Conservation (phyloP, 108 stramenopile genomes). For the Cyclotella distinguenda region DNA sequence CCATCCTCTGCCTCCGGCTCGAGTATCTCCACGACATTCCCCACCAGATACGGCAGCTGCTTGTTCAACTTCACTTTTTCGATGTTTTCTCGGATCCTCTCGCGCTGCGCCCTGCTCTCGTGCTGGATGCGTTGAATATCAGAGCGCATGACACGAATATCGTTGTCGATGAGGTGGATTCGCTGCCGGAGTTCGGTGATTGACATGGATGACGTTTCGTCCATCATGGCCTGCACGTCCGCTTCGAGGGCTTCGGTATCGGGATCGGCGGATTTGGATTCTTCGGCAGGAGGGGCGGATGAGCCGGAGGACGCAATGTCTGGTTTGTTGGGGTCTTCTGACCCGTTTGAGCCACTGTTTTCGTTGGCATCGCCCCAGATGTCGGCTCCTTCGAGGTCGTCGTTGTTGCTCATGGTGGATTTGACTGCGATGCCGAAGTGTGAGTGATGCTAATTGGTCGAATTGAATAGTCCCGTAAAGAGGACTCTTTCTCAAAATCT, state of each 20-base stretch:
- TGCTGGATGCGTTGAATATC: constrained; percentile 95
- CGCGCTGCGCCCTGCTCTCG: constrained; percentile 86
- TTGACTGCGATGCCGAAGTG: no score
- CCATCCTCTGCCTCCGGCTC: constrained; percentile 95
- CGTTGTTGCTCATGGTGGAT: constrained; percentile 33
- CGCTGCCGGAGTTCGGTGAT: constrained; percentile 93
- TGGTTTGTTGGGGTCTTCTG: constrained; percentile 21
- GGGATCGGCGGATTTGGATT: constrained; percentile 48
- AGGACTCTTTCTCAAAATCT: no score
- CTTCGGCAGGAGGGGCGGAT: constrained; percentile 29
- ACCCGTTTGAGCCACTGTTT: constrained; percentile 36
- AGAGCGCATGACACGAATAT: constrained; percentile 95
- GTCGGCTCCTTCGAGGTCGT: constrained; percentile 91
- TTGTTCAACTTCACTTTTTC: constrained; percentile 99
- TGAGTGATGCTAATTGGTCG: no score
- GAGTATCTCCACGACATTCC: constrained; percentile 94
- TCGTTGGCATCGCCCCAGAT: constrained; percentile 89
- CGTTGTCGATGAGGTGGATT: constrained; percentile 95
- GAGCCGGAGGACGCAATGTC: neutral
- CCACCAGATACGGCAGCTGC: constrained; percentile 98
- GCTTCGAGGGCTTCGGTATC: constrained; percentile 15
- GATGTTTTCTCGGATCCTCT: constrained; percentile 97
- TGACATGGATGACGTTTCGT: constrained; percentile 87
- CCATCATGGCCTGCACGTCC: constrained; percentile 49
- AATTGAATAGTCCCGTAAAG: no score